Conservation (phyloP, 208 protist genomes). For the Wallacemonas sp. region DNA sequence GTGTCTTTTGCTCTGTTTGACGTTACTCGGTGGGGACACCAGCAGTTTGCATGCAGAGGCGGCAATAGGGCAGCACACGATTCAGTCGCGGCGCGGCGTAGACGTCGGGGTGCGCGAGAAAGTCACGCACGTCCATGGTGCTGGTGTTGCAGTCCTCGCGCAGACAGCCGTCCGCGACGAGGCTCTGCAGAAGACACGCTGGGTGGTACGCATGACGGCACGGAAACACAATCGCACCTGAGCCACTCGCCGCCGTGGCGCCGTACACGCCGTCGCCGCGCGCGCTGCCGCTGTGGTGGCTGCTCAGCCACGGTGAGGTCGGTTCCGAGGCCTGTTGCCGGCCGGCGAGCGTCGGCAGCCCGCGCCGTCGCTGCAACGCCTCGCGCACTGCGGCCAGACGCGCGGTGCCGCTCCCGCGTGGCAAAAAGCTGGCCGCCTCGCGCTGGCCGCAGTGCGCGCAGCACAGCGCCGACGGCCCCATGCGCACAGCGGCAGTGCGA, state of each 20-base stretch:
- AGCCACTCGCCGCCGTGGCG: not conserved
- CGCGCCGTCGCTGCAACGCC: not conserved
- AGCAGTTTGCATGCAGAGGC: slow-evolving; percentile 20
- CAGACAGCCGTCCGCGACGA: slow-evolving; percentile 26
- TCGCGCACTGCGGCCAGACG: not conserved
- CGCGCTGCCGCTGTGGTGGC: not conserved
- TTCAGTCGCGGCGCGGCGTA: not conserved
- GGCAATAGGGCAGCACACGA: slow-evolving; percentile 21
- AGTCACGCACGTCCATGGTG: slow-evolving; percentile 15
- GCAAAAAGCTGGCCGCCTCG: slow-evolving; percentile 10
- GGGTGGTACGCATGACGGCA: slow-evolving; percentile 71
- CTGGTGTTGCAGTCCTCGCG: not conserved
- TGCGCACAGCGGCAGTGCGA: slow-evolving; percentile 36
- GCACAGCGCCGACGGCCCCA: slow-evolving; percentile 25
- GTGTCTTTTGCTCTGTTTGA: too few relatives aligned
- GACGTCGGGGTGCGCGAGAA: slow-evolving; percentile 23
- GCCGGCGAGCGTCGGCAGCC: not conserved
- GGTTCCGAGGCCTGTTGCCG: not conserved
- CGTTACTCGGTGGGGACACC: slow-evolving; percentile 2
- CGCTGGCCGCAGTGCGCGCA: slow-evolving; percentile 39
- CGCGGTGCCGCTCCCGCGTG: not conserved
- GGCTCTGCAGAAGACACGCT: slow-evolving; percentile 48
- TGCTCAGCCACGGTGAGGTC: not conserved
- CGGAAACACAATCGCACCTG: slow-evolving; percentile 46
- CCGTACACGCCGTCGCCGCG: not conserved